Evolutionary conservation across 2,329 filamentous ascomycete genomes (phyloP).

Genomic region (Metarhizium robertsii): DNA sequence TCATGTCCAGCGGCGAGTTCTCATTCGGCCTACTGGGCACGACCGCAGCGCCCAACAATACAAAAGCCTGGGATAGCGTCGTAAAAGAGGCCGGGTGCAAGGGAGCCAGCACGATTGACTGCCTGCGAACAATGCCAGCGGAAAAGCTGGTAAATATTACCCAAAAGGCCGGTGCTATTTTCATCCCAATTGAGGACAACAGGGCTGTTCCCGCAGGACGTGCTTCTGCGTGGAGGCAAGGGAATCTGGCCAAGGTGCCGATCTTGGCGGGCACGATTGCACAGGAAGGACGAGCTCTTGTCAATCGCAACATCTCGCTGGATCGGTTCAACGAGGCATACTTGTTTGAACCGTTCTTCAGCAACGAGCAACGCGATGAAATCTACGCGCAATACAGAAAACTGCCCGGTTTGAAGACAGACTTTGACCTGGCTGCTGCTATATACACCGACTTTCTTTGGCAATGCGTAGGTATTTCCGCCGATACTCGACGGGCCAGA

Average conservation of each 20-base stretch:
- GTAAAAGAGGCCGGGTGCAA: no score
- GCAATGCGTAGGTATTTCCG: constrained; percentile 15
- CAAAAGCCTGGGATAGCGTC: no score
- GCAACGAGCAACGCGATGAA: constrained; percentile 1
- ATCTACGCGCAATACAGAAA: constrained; percentile 13
- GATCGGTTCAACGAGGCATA: constrained; percentile 11
- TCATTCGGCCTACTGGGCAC: constrained; percentile 13
- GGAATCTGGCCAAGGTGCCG: constrained; percentile 11
- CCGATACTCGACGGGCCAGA: neutral
- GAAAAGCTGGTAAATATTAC: constrained; percentile 11
- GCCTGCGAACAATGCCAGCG: neutral
- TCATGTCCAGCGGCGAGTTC: constrained; percentile 20
- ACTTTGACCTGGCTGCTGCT: constrained; percentile 17
- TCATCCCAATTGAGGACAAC: neutral
- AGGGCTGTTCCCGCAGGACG: constrained; percentile 9
- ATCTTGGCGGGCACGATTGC: constrained; percentile 16
- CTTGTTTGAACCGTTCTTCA: constrained; percentile 8
- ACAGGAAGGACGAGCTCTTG: constrained; percentile 14
- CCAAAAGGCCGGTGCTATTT: neutral
- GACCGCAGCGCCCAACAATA: no score
- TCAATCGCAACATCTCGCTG: constrained; percentile 14
- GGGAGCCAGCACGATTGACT: no score
- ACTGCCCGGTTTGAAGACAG: constrained; percentile 5
- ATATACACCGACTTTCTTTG: constrained; percentile 18
- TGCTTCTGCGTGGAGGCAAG: constrained; percentile 13